These are phyloP conservation scores for Tricholoma saponaceum DNA, from an alignment of 768 basidiomycete genomes.

Conservation along the genomic window DNA sequence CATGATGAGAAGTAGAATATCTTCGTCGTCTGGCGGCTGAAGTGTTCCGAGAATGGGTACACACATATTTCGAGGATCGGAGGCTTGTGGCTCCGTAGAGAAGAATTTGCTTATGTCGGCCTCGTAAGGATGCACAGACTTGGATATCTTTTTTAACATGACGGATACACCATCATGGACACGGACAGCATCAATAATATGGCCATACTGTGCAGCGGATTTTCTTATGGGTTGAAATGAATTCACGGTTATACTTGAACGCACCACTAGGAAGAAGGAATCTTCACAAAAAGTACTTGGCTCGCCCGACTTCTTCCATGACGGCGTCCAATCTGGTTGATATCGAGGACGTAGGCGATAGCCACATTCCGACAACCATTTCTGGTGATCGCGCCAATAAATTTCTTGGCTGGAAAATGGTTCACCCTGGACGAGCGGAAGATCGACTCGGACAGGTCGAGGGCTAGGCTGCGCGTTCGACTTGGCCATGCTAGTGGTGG, in stretches of 20 bases:
- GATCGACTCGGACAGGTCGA: not conserved
- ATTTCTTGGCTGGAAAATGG: not conserved
- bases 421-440: not conserved
- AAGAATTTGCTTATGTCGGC: constrained; percentile 21
- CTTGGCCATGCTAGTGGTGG: not conserved
- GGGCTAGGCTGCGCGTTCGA: not conserved
- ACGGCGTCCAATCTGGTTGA: constrained; percentile 22
- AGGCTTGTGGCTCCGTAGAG: constrained; percentile 3
- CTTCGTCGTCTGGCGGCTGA: constrained; percentile 11
- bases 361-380: constrained; percentile 23
- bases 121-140: constrained; percentile 18
- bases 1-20: constrained; percentile 19
- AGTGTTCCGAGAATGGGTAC: constrained; percentile 22
- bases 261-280: not conserved
- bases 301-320: constrained; percentile 16
- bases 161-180: constrained; percentile 22
- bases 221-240: not conserved
- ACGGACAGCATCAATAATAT: constrained; percentile 24
- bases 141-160: constrained; percentile 20
- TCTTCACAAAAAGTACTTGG: not conserved
- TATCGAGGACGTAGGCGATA: constrained; percentile 30
- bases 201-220: constrained; percentile 4
- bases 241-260: too few relatives aligned
- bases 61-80: constrained; percentile 28
- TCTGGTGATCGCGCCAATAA: constrained; percentile 18